phyloP scores from a whole-genome alignment of 176 grass and related monocot species.

The Juncus effusus region DNA sequence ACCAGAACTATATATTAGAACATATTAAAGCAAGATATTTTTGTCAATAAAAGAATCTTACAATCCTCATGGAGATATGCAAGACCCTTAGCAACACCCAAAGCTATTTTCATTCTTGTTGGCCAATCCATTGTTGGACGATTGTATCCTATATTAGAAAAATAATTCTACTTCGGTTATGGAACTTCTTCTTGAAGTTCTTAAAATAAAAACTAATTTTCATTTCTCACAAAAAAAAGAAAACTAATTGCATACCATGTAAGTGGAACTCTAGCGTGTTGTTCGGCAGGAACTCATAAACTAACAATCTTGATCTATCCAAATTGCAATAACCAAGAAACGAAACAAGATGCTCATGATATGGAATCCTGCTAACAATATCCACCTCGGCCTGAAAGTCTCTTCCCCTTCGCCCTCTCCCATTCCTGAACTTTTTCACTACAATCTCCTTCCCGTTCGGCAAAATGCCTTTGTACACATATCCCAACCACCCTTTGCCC shows the following conservation, averaged over 20 bases:
- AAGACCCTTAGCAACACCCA: neutral
- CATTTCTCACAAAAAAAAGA: constrained; percentile 13
- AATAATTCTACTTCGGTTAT: neutral
- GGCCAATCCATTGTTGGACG: constrained; percentile 28
- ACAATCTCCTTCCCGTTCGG: constrained; percentile 68
- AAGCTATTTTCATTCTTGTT: neutral
- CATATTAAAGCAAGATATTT: neutral
- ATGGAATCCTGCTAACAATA: constrained; percentile 55
- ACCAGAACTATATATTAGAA: neutral
- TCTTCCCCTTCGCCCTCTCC: constrained; percentile 61
- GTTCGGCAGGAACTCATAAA: constrained; percentile 86
- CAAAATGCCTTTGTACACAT: constrained; percentile 65
- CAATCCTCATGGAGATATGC: neutral
- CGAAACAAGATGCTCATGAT: constrained; percentile 73
- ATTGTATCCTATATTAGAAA: constrained; percentile 33
- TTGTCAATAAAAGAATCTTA: neutral
- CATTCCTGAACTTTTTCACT: constrained; percentile 66
- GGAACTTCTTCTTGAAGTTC: neutral
- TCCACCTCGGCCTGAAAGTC: constrained; percentile 84
- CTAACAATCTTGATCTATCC: constrained; percentile 62
- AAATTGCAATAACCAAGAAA: constrained; percentile 79
- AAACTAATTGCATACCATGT: constrained; percentile 44
- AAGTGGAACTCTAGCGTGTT: constrained; percentile 72
- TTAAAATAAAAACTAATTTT: neutral
- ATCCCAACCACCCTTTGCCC: constrained; percentile 75